These are phyloP conservation scores for Suhomyces sp. DNA, from an alignment of 805 yeast species.

Conservation along the genomic window DNA sequence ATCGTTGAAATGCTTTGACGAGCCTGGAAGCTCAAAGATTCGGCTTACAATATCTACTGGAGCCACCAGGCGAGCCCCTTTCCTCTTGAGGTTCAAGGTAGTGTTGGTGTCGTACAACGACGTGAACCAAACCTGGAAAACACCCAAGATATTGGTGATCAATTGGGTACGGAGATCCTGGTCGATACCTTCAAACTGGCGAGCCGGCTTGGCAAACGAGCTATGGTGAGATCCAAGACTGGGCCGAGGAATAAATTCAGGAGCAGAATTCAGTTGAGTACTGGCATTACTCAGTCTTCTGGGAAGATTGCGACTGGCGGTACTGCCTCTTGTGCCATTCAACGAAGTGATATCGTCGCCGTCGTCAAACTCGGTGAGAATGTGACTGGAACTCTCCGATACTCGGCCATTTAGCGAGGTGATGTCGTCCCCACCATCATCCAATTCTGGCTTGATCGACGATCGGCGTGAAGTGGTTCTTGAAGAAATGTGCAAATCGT, in stretches of 20 bases:
- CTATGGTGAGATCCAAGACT: background rate
- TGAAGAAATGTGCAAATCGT: background rate
- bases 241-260: background rate
- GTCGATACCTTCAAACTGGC: constrained; percentile 16
- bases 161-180: constrained; percentile 21
- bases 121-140: constrained; percentile 23
- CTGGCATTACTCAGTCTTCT: background rate
- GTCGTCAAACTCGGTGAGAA: constrained; percentile 10
- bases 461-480: constrained; percentile 1
- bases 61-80: constrained; percentile 3
- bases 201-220: background rate
- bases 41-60: constrained; percentile 12
- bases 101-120: constrained; percentile 11
- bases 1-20: constrained; percentile 12
- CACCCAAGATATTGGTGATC: constrained; percentile 19
- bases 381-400: background rate
- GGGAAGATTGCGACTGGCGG: background rate
- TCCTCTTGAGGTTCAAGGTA: constrained; percentile 2
- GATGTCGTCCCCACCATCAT: constrained; percentile 22
- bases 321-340: constrained; percentile 8
- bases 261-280: background rate
- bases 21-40: constrained; percentile 20
- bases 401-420: constrained; percentile 14
- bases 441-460: constrained; percentile 3
- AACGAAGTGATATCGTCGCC: constrained; percentile 23